These are phyloP conservation scores for Lasiodiplodia hormozganensis DNA, from an alignment of 2,329 filamentous ascomycete genomes.

Conservation along the genomic window DNA sequence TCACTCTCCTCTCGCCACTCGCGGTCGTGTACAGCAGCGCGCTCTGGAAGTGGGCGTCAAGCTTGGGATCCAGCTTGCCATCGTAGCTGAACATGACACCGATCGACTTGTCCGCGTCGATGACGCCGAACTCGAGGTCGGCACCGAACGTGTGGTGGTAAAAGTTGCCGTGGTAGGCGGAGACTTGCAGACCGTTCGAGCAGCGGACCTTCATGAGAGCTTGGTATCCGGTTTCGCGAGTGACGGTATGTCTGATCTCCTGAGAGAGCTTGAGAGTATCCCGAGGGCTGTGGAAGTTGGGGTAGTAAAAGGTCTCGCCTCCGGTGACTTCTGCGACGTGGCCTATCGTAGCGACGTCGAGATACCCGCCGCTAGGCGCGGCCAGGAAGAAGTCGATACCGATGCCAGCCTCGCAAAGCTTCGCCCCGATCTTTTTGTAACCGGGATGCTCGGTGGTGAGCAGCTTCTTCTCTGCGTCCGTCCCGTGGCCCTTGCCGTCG, in stretches of 20 bases:
- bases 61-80: conserved; percentile 93
- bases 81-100: conserved; percentile 93
- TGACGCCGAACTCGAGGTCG: conserved; percentile 89
- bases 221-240: conserved; percentile 91
- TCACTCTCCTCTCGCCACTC: conserved; percentile 83
- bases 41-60: conserved; percentile 97
- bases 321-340: conserved; percentile 89
- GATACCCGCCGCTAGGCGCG: conserved; percentile 85
- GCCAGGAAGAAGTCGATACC: conserved; percentile 96
- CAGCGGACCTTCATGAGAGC: conserved; percentile 98
- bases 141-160: conserved; percentile 94
- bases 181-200: conserved; percentile 92
- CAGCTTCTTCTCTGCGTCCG: conserved; percentile 90
- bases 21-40: conserved; percentile 94
- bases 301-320: conserved; percentile 95
- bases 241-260: conserved; percentile 86
- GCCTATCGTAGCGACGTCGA: conserved; percentile 91
- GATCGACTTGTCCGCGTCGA: conserved; percentile 93
- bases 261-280: conserved; percentile 83
- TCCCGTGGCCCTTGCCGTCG: conserved; percentile 82
- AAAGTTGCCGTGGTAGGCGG: conserved; percentile 95
- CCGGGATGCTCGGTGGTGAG: conserved; percentile 87
- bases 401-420: conserved; percentile 85
- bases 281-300: conserved; percentile 89
- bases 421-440: conserved; percentile 85